These are phyloP conservation scores for Candida andamanensis DNA, from an alignment of 805 yeast genomes.

Conservation along the genomic window DNA sequence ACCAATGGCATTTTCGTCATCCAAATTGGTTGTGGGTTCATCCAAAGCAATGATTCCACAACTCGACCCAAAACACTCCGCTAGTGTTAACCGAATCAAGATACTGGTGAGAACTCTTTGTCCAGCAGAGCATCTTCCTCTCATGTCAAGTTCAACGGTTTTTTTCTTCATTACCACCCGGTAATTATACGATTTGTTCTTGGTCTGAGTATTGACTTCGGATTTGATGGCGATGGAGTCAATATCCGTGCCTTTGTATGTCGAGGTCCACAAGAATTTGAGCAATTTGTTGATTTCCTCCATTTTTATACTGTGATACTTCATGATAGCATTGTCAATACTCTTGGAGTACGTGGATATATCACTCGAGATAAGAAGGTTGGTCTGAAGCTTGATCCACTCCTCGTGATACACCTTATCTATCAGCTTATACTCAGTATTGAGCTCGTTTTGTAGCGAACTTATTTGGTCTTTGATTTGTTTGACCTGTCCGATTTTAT, in stretches of 20 bases:
- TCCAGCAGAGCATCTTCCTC: constrained; percentile 98
- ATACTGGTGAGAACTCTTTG: constrained; percentile 93
- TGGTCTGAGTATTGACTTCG: constrained; percentile 54
- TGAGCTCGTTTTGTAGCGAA: constrained; percentile 52
- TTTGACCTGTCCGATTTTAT: constrained; percentile 78
- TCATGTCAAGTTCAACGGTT: constrained; percentile 90
- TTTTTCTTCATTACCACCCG: constrained; percentile 93
- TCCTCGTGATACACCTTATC: constrained; percentile 61
- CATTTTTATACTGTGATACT: constrained; percentile 87
- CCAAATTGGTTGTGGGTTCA: constrained; percentile 96
- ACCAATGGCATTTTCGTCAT: constrained; percentile 81
- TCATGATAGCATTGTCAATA: constrained; percentile 89
- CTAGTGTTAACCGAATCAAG: constrained; percentile 82
- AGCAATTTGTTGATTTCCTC: constrained; percentile 81
- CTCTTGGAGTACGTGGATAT: constrained; percentile 77
- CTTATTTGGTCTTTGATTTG: constrained; percentile 73
- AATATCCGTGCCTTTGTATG: constrained; percentile 93
- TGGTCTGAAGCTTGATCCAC: constrained; percentile 72
- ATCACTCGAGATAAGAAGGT: constrained; percentile 72
- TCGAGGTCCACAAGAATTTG: constrained; percentile 89
- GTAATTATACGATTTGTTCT: constrained; percentile 74
- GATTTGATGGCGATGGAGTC: constrained; percentile 84
- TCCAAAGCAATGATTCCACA: constrained; percentile 96
- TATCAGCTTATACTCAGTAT: constrained; percentile 66
- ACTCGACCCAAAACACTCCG: constrained; percentile 91